Percentiles rank a stretch among this genome's conserved stretches.
Evolutionary conservation across 805 yeast species (phyloP).

Genomic region (Clavispora carvajalis): DNA sequence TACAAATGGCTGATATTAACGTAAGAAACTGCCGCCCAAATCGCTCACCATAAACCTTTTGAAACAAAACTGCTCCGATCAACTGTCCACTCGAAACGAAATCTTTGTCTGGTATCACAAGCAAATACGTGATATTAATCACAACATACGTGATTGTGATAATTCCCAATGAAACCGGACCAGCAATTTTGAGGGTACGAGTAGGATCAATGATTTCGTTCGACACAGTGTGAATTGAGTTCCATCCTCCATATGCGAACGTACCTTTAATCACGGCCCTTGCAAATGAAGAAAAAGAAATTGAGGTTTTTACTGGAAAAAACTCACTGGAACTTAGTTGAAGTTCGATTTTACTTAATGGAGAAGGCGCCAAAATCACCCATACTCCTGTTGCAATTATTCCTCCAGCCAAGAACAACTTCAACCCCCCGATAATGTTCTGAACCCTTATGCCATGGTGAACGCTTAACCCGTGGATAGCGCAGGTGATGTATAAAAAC

Average conservation of each 20-base stretch:
- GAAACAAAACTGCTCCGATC: constrained; percentile 54
- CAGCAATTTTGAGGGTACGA: constrained; percentile 54
- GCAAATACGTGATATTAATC: constrained; percentile 53
- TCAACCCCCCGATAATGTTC: constrained; percentile 58
- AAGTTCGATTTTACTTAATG: constrained; percentile 39
- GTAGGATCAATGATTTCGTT: constrained; percentile 58
- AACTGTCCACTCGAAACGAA: constrained; percentile 51
- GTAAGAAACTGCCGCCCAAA: constrained; percentile 53
- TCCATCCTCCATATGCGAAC: constrained; percentile 63
- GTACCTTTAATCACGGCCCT: constrained; percentile 53
- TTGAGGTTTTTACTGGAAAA: constrained; percentile 25
- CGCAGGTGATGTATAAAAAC: constrained; percentile 24
- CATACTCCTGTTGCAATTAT: constrained; percentile 58
- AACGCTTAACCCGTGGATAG: constrained; percentile 55
- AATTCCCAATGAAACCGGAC: constrained; percentile 47
- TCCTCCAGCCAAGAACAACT: constrained; percentile 47
- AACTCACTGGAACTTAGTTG: constrained; percentile 32
- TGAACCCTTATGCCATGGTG: constrained; percentile 57
- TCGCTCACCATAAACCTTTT: constrained; percentile 47
- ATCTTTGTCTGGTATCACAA: constrained; percentile 50
- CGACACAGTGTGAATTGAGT: constrained; percentile 53
- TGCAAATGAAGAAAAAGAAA: constrained; percentile 43
- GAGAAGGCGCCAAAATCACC: constrained; percentile 46
- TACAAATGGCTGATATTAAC: constrained; percentile 52
- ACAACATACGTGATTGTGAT: constrained; percentile 45